Evolutionary conservation across 2,329 filamentous ascomycete species (phyloP).

Genomic region (Claviceps digitariae): DNA sequence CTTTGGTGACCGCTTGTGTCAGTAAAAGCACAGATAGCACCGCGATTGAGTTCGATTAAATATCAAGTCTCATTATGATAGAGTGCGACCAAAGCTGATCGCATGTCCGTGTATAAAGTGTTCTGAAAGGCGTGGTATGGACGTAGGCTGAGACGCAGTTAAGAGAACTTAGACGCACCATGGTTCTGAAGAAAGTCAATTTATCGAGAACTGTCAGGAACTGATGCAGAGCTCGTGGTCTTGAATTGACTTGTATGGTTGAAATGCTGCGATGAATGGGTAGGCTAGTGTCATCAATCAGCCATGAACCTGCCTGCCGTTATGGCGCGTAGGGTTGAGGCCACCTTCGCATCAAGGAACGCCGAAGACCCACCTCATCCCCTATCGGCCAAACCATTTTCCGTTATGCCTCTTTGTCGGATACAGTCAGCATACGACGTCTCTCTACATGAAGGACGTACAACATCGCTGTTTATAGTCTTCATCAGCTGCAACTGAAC

Average conservation of each 20-base stretch:
- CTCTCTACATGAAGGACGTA: too few relatives aligned
- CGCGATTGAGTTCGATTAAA: not conserved
- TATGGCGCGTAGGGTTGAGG: constrained; percentile 22
- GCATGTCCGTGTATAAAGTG: not conserved
- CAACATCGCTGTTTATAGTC: too few relatives aligned
- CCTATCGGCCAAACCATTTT: constrained; percentile 19
- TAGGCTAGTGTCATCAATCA: constrained; percentile 10
- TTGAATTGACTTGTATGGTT: constrained; percentile 9
- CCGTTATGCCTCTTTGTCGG: constrained; percentile 9
- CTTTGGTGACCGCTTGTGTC: constrained; percentile 17
- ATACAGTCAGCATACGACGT: too few relatives aligned
- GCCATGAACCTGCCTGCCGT: constrained; percentile 11
- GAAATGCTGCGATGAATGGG: constrained; percentile 9
- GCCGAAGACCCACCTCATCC: constrained; percentile 4
- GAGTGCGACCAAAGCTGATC: constrained; percentile 1
- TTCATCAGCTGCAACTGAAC: not conserved
- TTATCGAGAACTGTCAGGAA: constrained; percentile 14
- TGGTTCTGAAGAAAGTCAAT: constrained; percentile 12
- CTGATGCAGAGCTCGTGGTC: constrained; percentile 21
- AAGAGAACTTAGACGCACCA: constrained; percentile 16
- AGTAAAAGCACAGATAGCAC: not conserved
- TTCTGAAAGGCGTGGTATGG: not conserved
- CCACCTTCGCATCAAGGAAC: constrained; percentile 28
- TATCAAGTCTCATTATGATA: not conserved
- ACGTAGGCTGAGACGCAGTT: not conserved